Base-by-base conservation (phyloP, 768 basidiomycete genomes). In the Cytidiella melzeri region DNA sequence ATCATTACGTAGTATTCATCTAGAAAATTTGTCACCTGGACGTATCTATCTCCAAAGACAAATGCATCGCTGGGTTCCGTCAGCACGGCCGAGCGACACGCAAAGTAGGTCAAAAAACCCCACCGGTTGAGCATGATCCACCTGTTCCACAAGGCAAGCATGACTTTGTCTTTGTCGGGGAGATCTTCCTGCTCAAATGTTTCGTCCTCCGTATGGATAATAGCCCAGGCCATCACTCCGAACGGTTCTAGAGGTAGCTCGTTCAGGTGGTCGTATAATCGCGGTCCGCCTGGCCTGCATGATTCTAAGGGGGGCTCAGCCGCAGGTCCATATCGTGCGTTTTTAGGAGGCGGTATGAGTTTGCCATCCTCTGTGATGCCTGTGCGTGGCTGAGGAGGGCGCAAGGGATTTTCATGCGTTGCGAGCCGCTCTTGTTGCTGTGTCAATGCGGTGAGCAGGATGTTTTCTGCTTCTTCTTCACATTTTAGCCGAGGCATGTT, bases 201-300 rank as follows among this genome's bases (percentile, higher is more conserved):
- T 54, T 89, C 87, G 43, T 88, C 88, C 58, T 90, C 87, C 36
- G 77, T 67, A 51, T 88, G 86, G 6, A 84, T 43, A 6, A 91
- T 71, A 34, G 74, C 69, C 87, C 87, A 90, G 2, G 74, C 73
- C 38, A 85, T 70, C 2, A 85, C 65, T 3, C 88, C 88, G 52
- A 75, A 89, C 3, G 65, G 67, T 23, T 81, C 76, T 57, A 84
- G 61, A 0, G 85, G 74, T 11, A 85, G 62, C 4, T 75, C 76
- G 13, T 73, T 73, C 37, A 90, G 59, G 5, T 86, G 66, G 58
- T 90, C 87, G 50, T 74, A 87, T 5, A 88, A 59, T 38, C 76
- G 75, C 1, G 80, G 72, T 1, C 85, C 87, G 19, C 77, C 75
- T 5, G 83, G 80, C 21, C 87, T 79, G 57, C 79, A 84, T 5